phyloP scores from a whole-genome alignment of 352 stramenopile genomes.

The Phytophthora pinifolia region DNA sequence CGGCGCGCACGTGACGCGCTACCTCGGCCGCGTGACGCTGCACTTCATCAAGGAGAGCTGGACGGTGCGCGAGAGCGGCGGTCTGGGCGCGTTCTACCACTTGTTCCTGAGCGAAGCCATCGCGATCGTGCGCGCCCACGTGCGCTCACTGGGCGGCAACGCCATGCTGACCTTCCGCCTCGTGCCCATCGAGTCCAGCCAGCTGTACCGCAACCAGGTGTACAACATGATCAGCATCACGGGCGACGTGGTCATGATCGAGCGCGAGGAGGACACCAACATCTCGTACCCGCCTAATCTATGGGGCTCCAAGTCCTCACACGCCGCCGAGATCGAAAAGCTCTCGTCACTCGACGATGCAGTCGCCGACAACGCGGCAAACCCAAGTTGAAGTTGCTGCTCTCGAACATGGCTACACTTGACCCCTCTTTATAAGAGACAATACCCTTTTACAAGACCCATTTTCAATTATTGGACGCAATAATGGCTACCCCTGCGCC shows the following conservation, averaged over 20 bases:
- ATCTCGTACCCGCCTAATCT: slow-evolving; percentile 29
- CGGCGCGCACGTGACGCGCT: slow-evolving; percentile 64
- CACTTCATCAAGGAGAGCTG: slow-evolving; percentile 92
- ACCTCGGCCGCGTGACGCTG: slow-evolving; percentile 84
- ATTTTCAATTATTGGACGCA: slow-evolving; percentile 1
- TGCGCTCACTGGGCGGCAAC: slow-evolving; percentile 80
- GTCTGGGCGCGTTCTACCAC: slow-evolving; percentile 85
- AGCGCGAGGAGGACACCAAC: slow-evolving; percentile 49
- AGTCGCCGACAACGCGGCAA: too few relatives aligned
- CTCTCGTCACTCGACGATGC: slow-evolving; percentile 20
- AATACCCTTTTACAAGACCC: background rate
- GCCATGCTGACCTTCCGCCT: slow-evolving; percentile 87
- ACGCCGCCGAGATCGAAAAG: slow-evolving; percentile 16
- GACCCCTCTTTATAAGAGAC: background rate
- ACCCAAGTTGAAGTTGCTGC: too few relatives aligned
- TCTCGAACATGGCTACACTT: background rate
- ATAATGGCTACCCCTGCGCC: slow-evolving; percentile 28
- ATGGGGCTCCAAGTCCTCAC: slow-evolving; percentile 36
- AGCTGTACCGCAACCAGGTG: slow-evolving; percentile 88
- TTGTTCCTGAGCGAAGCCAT: slow-evolving; percentile 88
- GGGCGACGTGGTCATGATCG: slow-evolving; percentile 82
- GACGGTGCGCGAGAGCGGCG: slow-evolving; percentile 86
- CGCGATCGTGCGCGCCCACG: slow-evolving; percentile 82
- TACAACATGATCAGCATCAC: slow-evolving; percentile 94
- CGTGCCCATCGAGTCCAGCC: slow-evolving; percentile 86